Conservation (phyloP, 1,284 basidiomycete species). For the Retiboletus flavoniger region DNA sequence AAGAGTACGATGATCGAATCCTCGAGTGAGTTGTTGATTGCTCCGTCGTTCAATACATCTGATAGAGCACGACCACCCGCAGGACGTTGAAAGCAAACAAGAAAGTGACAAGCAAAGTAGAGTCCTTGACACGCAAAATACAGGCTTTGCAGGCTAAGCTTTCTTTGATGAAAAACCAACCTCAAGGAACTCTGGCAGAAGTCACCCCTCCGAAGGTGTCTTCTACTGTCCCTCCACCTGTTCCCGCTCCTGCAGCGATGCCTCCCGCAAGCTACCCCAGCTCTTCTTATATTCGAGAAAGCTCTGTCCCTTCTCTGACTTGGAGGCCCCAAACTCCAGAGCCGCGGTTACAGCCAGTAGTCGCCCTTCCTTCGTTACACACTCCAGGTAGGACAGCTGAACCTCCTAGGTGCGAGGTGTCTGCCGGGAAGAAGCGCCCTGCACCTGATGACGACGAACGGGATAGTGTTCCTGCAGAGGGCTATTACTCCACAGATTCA, state of each 20-base stretch:
- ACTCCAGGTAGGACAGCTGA: constrained; percentile 36
- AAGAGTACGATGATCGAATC: constrained; percentile 75
- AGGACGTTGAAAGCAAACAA: constrained; percentile 79
- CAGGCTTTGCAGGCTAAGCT: constrained; percentile 68
- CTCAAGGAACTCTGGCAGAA: constrained; percentile 9
- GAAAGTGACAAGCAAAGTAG: constrained; percentile 65
- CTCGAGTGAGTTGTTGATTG: constrained; percentile 59
- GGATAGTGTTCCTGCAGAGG: constrained; percentile 48
- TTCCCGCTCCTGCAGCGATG: background rate
- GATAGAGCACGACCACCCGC: constrained; percentile 1
- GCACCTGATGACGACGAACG: constrained; percentile 72
- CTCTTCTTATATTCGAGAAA: constrained; percentile 34
- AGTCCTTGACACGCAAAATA: constrained; percentile 66
- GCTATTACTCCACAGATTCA: constrained; percentile 49
- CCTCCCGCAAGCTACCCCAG: background rate
- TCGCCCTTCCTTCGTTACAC: constrained; percentile 4
- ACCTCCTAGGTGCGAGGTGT: constrained; percentile 40
- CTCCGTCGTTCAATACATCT: background rate
- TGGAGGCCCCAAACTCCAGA: constrained; percentile 55
- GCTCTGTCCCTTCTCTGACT: constrained; percentile 45
- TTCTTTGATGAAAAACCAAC: constrained; percentile 47
- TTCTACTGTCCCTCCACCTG: constrained; percentile 5
- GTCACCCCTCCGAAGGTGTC: constrained; percentile 11
- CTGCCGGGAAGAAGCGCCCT: constrained; percentile 61
- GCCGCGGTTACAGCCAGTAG: constrained; percentile 1